Conservation (phyloP, 176 grass and related monocot species). For the Luzula sylvatica region DNA sequence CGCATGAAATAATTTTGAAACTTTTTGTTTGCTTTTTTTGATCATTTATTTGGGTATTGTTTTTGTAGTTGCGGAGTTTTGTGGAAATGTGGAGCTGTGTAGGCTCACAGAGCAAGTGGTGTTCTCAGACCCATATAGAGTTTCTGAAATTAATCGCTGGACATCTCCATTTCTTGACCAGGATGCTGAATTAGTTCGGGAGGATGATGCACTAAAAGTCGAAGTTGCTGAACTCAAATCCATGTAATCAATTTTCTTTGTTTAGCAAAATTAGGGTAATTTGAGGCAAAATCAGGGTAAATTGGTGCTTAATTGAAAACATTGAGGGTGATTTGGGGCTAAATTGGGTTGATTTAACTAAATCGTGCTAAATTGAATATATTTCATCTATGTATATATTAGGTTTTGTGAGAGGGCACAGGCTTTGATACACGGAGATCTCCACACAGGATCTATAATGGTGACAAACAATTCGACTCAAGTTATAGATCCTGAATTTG, state of each 20-base stretch:
- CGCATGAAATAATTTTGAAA: conserved; percentile 1
- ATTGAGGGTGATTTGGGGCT: background rate
- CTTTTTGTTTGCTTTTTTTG: background rate
- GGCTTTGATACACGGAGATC: conserved; percentile 93
- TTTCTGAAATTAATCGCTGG: conserved; percentile 59
- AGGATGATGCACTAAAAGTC: conserved; percentile 55
- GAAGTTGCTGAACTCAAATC: conserved; percentile 66
- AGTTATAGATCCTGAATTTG: conserved; percentile 94
- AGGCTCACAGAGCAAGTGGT: conserved; percentile 87
- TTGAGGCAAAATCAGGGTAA: background rate
- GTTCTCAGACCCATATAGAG: conserved; percentile 81
- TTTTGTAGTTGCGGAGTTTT: conserved; percentile 64
- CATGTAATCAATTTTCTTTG: conserved; percentile 30
- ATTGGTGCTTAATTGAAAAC: background rate
- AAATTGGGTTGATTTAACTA: background rate
- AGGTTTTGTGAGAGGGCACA: conserved; percentile 93
- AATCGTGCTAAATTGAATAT: background rate
- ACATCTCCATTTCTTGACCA: conserved; percentile 68
- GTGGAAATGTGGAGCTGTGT: conserved; percentile 74
- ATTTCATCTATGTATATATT: conserved; percentile 1
- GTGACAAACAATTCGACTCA: conserved; percentile 71
- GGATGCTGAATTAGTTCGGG: conserved; percentile 54
- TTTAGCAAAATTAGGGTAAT: background rate
- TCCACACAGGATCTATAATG: conserved; percentile 91
- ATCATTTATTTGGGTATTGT: conserved; percentile 1